Evolutionary conservation across 179 eudicot species (phyloP), one percentile per base, ranked within the genome.

Genomic region (Drosera spatulata): DNA sequence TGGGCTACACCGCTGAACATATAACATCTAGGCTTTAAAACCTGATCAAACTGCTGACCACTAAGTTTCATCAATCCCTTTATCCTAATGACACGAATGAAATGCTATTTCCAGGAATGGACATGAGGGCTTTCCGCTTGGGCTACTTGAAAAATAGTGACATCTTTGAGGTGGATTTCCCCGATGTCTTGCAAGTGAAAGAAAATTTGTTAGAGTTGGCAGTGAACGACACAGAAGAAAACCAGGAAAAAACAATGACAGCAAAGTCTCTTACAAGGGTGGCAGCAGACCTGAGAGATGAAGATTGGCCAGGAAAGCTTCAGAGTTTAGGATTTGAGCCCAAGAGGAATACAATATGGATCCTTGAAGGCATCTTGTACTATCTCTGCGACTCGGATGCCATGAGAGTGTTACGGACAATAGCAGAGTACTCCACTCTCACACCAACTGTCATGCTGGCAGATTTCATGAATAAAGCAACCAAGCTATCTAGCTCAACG

Each of bases 381-480:
- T 91, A 91, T 59, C 80, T 88, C 50, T 71, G 82, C 10, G 78
- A 84, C 44, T 59, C 81, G 6, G 71, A 84, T 15, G 96, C 96
- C 65, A 75, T 86, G 68, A 66, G 77, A 56, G 78, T 88, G 51
- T 69, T 91, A 54, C 81, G 82, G 67, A 77, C 74, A 7, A 88
- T 91, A 68, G 86, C 98, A 12, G 71, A 83, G 4, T 74, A 73
- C 48, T 79, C 85, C 75, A 76, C 65, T 47, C 66, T 80, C 39
- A 72, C 91, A 37, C 71, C 66, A 51, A 85, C 89, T 9, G 83
- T 88, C 63, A 82, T 91, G 57, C 68, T 91, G 65, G 96, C 96
- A 55, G 98, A 91, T 75, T 88, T 91, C 61, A 85, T 91, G 95
- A 91, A 91, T 75, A 81, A 88, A 75, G 84, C 84, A 63, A 83